Percentiles rank a stretch among this genome's conserved stretches.
Conservation (phyloP, 306 rosid species). For the Cyamopsis tetragonoloba region DNA sequence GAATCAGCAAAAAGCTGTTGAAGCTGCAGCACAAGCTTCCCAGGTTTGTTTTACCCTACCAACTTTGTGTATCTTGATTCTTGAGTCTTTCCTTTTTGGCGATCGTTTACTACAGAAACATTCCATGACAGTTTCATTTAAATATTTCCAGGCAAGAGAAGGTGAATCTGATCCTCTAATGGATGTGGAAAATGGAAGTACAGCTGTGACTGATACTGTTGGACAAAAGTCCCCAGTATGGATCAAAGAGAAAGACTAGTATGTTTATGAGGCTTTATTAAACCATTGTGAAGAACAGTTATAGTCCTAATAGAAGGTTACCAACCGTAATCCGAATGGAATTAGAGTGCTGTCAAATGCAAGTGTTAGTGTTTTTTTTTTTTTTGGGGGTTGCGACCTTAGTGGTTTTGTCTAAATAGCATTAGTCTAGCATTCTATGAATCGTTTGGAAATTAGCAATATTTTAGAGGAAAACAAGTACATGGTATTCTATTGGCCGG, state of each 20-base stretch:
- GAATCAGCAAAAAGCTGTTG: conserved; percentile 70
- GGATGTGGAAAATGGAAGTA: conserved; percentile 52
- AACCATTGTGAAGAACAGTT: conserved; percentile 14
- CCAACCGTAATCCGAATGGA: conserved; percentile 30
- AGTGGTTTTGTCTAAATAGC: too few relatives aligned
- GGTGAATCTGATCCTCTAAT: conserved; percentile 64
- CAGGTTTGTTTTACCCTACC: conserved; percentile 45
- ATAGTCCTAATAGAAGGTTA: conserved; percentile 34
- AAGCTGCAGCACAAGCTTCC: conserved; percentile 48
- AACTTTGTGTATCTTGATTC: neutral
- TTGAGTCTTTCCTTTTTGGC: neutral
- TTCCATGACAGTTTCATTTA: conserved; percentile 11
- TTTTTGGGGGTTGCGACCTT: too few relatives aligned
- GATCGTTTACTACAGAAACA: neutral
- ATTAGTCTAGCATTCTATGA: conserved; percentile 29
- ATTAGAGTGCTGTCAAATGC: conserved; percentile 31
- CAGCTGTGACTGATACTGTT: conserved; percentile 37
- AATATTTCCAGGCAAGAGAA: conserved; percentile 57
- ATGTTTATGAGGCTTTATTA: conserved; percentile 37
- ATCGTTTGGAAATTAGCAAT: conserved; percentile 25
- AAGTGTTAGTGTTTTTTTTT: conserved; percentile 20
- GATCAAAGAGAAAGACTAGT: conserved; percentile 61
- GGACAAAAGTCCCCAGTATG: conserved; percentile 47
- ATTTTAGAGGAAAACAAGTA: conserved; percentile 31
- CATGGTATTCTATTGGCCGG: conserved; percentile 32